A percentile compares a stretch with the other conserved stretches of the same genome.
Evolutionary conservation across 2,329 filamentous ascomycete genomes (phyloP).

Genomic region (Neurospora sp.): DNA sequence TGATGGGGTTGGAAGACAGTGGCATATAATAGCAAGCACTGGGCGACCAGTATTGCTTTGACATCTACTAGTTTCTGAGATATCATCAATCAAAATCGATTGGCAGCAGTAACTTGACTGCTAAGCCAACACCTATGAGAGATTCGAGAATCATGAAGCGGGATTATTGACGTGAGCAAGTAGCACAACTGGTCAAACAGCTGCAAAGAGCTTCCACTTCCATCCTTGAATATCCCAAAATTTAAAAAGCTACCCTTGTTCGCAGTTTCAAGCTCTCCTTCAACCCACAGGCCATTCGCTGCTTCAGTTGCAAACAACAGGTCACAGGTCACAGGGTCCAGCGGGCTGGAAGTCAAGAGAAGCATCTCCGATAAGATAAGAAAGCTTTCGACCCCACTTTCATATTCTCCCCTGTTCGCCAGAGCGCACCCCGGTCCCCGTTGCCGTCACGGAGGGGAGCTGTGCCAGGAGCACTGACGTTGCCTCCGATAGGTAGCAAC

Average conservation of each 20-base stretch:
- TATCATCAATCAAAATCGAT: not conserved
- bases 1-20: not conserved
- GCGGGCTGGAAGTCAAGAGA: not conserved
- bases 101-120: not conserved
- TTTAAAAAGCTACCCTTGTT: not conserved
- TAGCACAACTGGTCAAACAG: not conserved
- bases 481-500: not conserved
- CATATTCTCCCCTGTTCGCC: not conserved
- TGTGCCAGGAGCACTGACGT: not conserved
- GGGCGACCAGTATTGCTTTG: not conserved
- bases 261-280: not conserved
- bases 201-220: not conserved
- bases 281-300: not conserved
- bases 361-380: not conserved
- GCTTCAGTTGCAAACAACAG: not conserved
- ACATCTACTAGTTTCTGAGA: not conserved
- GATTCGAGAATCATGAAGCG: not conserved
- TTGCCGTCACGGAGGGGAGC: not conserved
- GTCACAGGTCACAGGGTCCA: not conserved
- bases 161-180: not conserved
- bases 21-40: not conserved
- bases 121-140: not conserved
- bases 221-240: not conserved
- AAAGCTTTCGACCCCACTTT: not conserved
- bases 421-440: not conserved